phyloP scores from a whole-genome alignment of 805 yeast genomes.

The Candida vartiovaarae region DNA sequence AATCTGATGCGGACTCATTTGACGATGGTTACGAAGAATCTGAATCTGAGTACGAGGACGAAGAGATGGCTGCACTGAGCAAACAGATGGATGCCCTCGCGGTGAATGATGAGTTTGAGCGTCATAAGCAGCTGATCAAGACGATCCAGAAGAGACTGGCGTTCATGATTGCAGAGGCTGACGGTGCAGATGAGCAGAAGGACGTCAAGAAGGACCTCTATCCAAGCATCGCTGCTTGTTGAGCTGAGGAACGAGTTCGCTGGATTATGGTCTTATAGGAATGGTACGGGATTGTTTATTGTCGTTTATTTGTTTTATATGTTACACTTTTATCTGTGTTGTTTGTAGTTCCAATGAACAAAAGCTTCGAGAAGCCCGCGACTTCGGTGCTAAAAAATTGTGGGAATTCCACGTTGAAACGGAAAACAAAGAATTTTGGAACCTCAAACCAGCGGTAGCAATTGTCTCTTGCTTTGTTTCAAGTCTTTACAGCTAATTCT shows the following conservation, averaged over 20 bases:
- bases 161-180: constrained; percentile 9
- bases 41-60: constrained; percentile 16
- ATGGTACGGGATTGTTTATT: no score
- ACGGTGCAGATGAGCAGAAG: not conserved
- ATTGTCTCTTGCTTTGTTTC: no score
- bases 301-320: no score
- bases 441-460: no score
- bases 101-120: constrained; percentile 4
- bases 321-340: no score
- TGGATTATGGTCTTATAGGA: no score
- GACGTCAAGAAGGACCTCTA: constrained; percentile 9
- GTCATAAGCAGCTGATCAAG: constrained; percentile 16
- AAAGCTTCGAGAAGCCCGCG: no score
- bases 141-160: constrained; percentile 14
- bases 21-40: constrained; percentile 14
- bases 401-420: no score
- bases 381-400: no score
- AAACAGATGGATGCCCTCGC: constrained; percentile 8
- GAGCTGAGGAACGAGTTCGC: not conserved
- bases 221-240: constrained; percentile 17
- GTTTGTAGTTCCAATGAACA: no score
- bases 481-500: no score
- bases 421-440: no score
- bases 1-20: constrained; percentile 5
- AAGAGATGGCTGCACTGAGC: constrained; percentile 6